Base-by-base conservation (phyloP, 805 yeast species). In the Maudiozyma serrabonitensis region DNA sequence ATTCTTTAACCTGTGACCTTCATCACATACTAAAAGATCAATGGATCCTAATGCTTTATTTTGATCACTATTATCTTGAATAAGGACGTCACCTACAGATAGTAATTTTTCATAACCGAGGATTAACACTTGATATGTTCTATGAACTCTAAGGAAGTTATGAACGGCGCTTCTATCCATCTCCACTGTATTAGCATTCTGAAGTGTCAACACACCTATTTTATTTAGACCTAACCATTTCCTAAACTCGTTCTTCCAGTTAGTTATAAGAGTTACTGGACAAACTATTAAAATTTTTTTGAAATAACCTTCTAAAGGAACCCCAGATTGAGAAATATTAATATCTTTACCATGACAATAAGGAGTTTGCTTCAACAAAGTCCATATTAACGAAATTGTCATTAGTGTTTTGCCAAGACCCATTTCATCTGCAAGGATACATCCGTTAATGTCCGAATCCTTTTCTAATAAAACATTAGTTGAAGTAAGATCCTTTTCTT, bases 401-500 rank as follows among this genome's bases (percentile, higher is more conserved):
- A 83, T 90, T 41, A 93, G 67, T 0, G 98, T 90, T 59, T 86
- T 86, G 2, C 96, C 96, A 16, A 93, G 70, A 0, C 99, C 99
- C 99, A 93, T 93, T 58, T 91, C 98, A 66, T 93, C 99, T 0
- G 99, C 99, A 41, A 93, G 66, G 5, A 93, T 68, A 2, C 91
- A 90, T 0, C 99, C 98, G 41, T 67, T 56, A 16, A 67, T 55
- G 43, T 59, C 63, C 7, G 57, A 49, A 47, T 63, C 66, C 8
- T 52, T 48, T 16, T 64, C 62, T 25, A 61, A 46, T 15, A 54
- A 19, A 2, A 54, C 8, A 31, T 59, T 50, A 2, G 56, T 28
- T 1, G 56, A 52, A 7, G 45, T 19, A n/a, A 48, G 50, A 9
- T 8, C 43, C 1, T 35, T 37, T 11, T 21, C 37, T 9, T 15